A percentile compares a stretch with the other conserved stretches of the same genome.
Conservation (phyloP, 805 yeast species). For the Yarrowia porcina region DNA sequence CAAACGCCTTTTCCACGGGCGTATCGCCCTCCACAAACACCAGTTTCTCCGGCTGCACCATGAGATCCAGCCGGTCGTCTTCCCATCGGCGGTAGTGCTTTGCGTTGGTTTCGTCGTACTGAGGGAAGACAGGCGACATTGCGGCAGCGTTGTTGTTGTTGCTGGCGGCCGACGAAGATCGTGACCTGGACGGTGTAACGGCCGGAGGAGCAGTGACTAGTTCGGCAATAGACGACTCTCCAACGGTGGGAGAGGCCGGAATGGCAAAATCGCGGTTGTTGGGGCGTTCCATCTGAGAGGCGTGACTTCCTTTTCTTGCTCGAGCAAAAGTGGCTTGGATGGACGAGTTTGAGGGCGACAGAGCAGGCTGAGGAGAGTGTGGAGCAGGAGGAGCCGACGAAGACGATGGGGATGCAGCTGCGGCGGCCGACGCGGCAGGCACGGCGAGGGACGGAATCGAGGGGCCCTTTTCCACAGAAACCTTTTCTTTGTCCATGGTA, state of each 20-base stretch:
- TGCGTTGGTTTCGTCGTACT: slow-evolving; percentile 4
- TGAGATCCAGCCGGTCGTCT: slow-evolving; percentile 63
- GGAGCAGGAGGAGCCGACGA: background rate
- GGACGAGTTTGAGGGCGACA: slow-evolving; percentile 21
- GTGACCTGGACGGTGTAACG: slow-evolving; percentile 10
- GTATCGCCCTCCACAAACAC: slow-evolving; percentile 61
- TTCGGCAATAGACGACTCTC: slow-evolving; percentile 20
- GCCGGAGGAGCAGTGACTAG: slow-evolving; percentile 16
- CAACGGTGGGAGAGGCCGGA: slow-evolving; percentile 14
- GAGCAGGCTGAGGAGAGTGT: slow-evolving; percentile 1
- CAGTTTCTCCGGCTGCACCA: slow-evolving; percentile 75
- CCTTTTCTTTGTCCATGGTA: slow-evolving; percentile 20
- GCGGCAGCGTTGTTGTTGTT: slow-evolving; percentile 19
- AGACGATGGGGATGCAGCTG: too few relatives aligned
- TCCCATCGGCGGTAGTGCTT: slow-evolving; percentile 56
- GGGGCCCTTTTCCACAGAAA: background rate
- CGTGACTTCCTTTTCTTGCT: slow-evolving; percentile 19
- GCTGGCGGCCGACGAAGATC: slow-evolving; percentile 13
- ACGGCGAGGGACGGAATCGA: background rate
- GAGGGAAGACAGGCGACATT: slow-evolving; percentile 18
- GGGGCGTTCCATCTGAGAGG: slow-evolving; percentile 24
- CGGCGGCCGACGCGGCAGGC: too few relatives aligned
- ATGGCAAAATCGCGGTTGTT: slow-evolving; percentile 17
- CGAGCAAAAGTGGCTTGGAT: slow-evolving; percentile 26
- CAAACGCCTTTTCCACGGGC: slow-evolving; percentile 86